phyloP scores from a whole-genome alignment of 495 filamentous ascomycete genomes.

The Aspergillus conjunctus region DNA sequence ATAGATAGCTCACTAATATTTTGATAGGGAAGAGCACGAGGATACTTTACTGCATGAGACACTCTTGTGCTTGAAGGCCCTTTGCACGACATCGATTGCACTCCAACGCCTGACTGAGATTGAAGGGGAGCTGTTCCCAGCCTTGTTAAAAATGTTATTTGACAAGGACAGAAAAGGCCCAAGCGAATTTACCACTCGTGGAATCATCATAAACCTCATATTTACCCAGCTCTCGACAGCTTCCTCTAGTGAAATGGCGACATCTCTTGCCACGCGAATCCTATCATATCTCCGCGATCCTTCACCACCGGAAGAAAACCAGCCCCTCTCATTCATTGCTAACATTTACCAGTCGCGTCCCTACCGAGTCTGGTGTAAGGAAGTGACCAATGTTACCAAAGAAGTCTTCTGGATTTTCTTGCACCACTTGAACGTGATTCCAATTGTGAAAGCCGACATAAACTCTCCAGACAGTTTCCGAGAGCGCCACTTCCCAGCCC shows the following conservation, averaged over 20 bases:
- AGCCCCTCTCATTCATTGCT: constrained; percentile 81
- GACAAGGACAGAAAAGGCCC: constrained; percentile 97
- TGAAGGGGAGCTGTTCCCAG: constrained; percentile 80
- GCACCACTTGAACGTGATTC: constrained; percentile 86
- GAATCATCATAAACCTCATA: constrained; percentile 81
- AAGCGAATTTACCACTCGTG: constrained; percentile 90
- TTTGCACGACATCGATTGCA: constrained; percentile 87
- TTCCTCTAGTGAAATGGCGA: constrained; percentile 49
- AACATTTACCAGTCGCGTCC: constrained; percentile 86
- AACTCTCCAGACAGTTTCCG: constrained; percentile 32
- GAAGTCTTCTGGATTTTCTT: constrained; percentile 99
- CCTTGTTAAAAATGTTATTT: constrained; percentile 84
- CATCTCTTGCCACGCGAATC: constrained; percentile 65
- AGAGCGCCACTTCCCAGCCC: constrained; percentile 78
- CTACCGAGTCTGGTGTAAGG: constrained; percentile 91
- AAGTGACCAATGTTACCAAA: constrained; percentile 88
- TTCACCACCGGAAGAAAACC: constrained; percentile 67
- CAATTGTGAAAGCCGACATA: constrained; percentile 43
- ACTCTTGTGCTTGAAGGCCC: constrained; percentile 88
- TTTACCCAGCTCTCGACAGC: constrained; percentile 77
- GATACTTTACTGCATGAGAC: constrained; percentile 90
- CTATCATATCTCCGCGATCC: constrained; percentile 83
- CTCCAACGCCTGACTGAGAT: constrained; percentile 78
- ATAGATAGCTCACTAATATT: constrained; percentile 25
- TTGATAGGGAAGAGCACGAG: constrained; percentile 89